Percentiles rank a stretch among this genome's conserved stretches.
Conservation (phyloP, 352 stramenopile genomes). For the Globisporangium lucens region DNA sequence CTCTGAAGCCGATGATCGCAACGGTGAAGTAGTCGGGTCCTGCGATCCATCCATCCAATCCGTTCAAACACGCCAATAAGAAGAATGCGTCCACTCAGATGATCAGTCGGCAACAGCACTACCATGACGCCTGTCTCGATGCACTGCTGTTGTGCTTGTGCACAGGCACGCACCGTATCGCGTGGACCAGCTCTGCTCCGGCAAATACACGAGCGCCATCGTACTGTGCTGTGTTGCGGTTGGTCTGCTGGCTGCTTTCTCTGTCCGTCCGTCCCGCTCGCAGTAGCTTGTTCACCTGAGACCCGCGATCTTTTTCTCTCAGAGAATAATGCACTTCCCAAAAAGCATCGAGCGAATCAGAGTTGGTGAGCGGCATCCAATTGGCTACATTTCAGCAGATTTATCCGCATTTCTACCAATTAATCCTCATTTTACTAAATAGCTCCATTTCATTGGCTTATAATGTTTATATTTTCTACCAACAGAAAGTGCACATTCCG, state of each 20-base stretch:
- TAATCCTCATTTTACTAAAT: not conserved
- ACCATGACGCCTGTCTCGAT: no score
- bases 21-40: slow-evolving; percentile 76
- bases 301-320: slow-evolving; percentile 5
- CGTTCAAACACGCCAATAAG: not conserved
- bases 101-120: not conserved
- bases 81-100: not conserved
- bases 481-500: not conserved
- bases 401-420: not conserved
- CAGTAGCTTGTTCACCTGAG: not conserved
- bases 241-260: not conserved
- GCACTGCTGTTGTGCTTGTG: no score
- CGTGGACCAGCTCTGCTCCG: slow-evolving; percentile 63
- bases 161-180: slow-evolving; percentile 50
- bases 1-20: slow-evolving; percentile 43
- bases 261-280: not conserved
- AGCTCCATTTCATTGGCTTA: not conserved
- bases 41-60: slow-evolving; percentile 15
- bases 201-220: slow-evolving; percentile 79
- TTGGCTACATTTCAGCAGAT: not conserved
- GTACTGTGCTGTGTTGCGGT: not conserved
- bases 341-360: not conserved
- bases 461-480: not conserved
- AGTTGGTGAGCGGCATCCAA: not conserved
- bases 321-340: not conserved